phyloP scores from a whole-genome alignment of 164 flowering plant species.

The Magnolia kwangsiensis region DNA sequence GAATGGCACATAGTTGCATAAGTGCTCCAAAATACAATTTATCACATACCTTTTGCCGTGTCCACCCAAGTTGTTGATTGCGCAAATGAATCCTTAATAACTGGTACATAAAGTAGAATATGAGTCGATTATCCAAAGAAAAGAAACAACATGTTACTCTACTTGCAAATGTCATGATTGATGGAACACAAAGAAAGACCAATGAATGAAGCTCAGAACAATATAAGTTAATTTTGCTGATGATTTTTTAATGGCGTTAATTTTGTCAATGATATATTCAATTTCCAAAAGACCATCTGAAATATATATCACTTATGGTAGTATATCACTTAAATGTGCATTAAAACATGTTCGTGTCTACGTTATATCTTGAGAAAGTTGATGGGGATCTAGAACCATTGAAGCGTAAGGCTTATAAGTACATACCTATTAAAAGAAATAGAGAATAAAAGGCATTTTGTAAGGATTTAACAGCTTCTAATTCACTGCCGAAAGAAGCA shows the following conservation, averaged over 20 bases:
- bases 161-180: background rate
- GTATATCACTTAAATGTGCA: background rate
- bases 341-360: background rate
- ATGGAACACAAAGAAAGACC: background rate
- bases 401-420: background rate
- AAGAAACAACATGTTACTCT: background rate
- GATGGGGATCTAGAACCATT: background rate
- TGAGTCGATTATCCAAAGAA: background rate
- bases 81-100: constrained; percentile 61
- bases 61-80: constrained; percentile 60
- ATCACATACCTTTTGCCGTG: constrained; percentile 68
- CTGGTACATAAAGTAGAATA: constrained; percentile 29
- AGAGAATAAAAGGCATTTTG: too few relatives aligned
- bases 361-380: background rate
- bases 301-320: background rate
- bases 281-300: background rate
- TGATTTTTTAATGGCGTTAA: too few relatives aligned
- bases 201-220: background rate
- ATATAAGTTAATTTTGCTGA: background rate
- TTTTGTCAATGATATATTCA: background rate
- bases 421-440: background rate
- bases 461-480: too few relatives aligned
- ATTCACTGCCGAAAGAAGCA: too few relatives aligned
- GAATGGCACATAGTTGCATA: too few relatives aligned
- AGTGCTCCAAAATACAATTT: background rate